phyloP scores from a whole-genome alignment of 2,329 filamentous ascomycete genomes.

The Stemphylium vesicarium region DNA sequence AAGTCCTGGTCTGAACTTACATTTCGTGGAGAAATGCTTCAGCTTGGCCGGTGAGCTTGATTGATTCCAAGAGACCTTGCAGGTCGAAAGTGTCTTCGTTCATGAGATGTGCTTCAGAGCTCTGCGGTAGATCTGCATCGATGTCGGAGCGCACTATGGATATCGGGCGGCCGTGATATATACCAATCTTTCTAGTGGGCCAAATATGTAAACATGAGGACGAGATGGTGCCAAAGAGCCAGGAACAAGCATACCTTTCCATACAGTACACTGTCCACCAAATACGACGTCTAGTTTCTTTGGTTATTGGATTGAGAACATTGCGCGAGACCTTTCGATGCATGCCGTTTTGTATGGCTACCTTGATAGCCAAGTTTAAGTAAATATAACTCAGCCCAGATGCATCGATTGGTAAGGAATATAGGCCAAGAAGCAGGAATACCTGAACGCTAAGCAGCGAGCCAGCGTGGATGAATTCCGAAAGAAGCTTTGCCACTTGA shows the following conservation, averaged over 20 bases:
- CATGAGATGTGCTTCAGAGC: not conserved
- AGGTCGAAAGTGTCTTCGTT: slow-evolving; percentile 4
- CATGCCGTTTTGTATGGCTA: slow-evolving; percentile 68
- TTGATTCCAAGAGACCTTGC: slow-evolving; percentile 9
- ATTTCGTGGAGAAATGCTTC: slow-evolving; percentile 16
- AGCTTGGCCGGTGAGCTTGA: slow-evolving; percentile 12
- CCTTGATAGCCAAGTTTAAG: slow-evolving; percentile 61
- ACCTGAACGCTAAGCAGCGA: slow-evolving; percentile 66
- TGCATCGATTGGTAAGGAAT: slow-evolving; percentile 62
- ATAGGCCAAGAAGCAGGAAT: slow-evolving; percentile 63
- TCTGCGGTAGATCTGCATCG: slow-evolving; percentile 15
- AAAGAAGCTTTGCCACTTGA: slow-evolving; percentile 60
- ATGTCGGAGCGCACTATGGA: slow-evolving; percentile 19
- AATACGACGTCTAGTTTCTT: slow-evolving; percentile 18
- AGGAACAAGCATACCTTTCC: slow-evolving; percentile 14
- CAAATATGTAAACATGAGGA: not conserved
- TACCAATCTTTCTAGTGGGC: slow-evolving; percentile 14
- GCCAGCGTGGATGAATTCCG: slow-evolving; percentile 63
- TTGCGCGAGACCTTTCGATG: slow-evolving; percentile 51
- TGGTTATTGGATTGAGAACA: slow-evolving; percentile 7
- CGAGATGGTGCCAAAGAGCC: not conserved
- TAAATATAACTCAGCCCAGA: slow-evolving; percentile 65
- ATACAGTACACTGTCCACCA: slow-evolving; percentile 24
- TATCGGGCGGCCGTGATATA: slow-evolving; percentile 20
- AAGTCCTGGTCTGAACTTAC: not conserved